Percentiles rank a stretch among this genome's conserved stretches.
These are phyloP conservation scores for Asterochloris erici DNA, from an alignment of 139 green algal species.

Conservation along the genomic window DNA sequence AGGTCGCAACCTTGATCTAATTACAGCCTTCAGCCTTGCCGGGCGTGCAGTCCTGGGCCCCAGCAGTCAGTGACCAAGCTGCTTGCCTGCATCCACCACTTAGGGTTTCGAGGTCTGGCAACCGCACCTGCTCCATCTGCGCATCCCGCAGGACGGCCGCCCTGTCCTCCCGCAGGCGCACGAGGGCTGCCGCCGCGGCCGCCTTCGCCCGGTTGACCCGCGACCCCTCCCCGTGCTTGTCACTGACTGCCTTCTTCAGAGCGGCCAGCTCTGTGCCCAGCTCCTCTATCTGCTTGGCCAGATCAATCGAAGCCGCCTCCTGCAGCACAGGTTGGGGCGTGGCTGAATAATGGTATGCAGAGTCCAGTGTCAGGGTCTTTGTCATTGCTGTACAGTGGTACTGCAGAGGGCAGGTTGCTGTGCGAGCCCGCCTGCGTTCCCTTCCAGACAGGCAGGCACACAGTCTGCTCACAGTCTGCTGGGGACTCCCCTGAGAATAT, in stretches of 20 bases:
- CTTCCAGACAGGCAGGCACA: no score
- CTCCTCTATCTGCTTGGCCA: slow-evolving; percentile 21
- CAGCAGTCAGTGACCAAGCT: no score
- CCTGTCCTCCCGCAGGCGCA: slow-evolving; percentile 19
- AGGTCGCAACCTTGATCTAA: not conserved
- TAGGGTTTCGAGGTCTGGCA: not conserved
- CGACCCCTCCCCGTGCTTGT: slow-evolving; percentile 40
- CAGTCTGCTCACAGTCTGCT: no score
- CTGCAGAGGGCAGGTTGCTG: no score
- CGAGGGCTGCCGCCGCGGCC: slow-evolving; percentile 23
- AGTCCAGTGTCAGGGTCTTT: no score
- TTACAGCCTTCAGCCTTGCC: no score
- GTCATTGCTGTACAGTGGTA: no score
- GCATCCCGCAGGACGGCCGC: slow-evolving; percentile 38
- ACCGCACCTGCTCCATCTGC: slow-evolving; percentile 38
- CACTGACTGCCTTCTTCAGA: slow-evolving; percentile 32
- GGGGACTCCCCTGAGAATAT: no score
- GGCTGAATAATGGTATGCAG: no score
- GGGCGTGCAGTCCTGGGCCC: no score
- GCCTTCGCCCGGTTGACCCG: slow-evolving; percentile 29
- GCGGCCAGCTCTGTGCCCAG: slow-evolving; percentile 15
- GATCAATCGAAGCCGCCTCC: not conserved
- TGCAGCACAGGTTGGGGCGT: not conserved
- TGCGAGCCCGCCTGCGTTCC: no score
- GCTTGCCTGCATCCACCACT: no score